Base-by-base conservation (phyloP, 2,329 filamentous ascomycete genomes). In the Botrytis aclada region DNA sequence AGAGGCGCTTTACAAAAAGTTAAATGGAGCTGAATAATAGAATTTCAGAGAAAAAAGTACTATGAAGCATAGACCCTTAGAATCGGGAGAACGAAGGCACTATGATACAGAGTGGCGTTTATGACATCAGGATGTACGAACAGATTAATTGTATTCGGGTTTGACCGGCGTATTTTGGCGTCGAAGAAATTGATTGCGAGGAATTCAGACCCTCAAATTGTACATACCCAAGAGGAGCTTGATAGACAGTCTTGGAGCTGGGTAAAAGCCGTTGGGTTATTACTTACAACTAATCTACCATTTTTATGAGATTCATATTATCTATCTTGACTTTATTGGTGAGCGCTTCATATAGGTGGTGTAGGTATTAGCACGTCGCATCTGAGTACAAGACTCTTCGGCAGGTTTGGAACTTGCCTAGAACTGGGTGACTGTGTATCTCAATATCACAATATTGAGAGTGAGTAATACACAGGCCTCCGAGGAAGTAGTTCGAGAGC, bases 31-130 rank as follows among this genome's bases (percentile, higher is more conserved):
- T n/a, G 67, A 77, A 25, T 79, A 77, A 78, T 73, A 77, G 74
- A 73, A 75, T n/a, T 5, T 29, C 3, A 12, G 39, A 16, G 47
- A 29, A 18, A n/a, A 4, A 56, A 54, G 51, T 12, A 90, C 93
- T 47, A 95, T 93, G 12, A 93, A 92, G 82, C 98, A 98, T 83
- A 92, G 88, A 78, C 95, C 99, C 82, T 87, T 99, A 79, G 91
- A 90, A 81, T 89, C 86, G 20, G 95, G 98, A 83, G 96, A 98
- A 99, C 96, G 0, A 96, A 95, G 0, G 6, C 86, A 90, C 18
- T 56, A 32, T 20, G 47, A 9, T 12, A 56, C 41, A 25, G 37
- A 56, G n/a, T 41, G 37, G 37, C 47, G 51, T 69, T 47, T 41
- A 47, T 32, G 47, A 69, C 47, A 69, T 41, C 14, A 43, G 54